Evolutionary conservation across 306 rosid species (phyloP).

Genomic region (Coriaria nepalensis): DNA sequence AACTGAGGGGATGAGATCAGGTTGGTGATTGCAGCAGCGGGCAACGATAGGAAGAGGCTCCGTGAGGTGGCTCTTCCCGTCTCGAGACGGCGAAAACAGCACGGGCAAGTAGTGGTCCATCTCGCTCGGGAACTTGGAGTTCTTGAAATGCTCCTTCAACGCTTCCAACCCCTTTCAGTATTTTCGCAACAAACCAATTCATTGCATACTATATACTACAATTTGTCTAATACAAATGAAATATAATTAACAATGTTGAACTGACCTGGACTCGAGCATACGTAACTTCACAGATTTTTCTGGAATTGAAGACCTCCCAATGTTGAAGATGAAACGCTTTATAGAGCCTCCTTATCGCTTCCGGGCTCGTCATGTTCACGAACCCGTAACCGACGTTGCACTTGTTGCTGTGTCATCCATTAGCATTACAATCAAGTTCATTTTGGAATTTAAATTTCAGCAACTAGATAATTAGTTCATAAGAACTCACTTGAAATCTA

Average conservation of each 20-base stretch:
- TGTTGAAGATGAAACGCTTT: slow-evolving; percentile 80
- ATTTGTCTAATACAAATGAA: background rate
- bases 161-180: slow-evolving; percentile 71
- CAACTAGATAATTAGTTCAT: background rate
- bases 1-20: background rate
- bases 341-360: slow-evolving; percentile 65
- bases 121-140: slow-evolving; percentile 91
- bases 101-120: slow-evolving; percentile 73
- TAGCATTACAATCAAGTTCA: background rate
- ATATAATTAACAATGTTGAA: background rate
- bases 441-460: background rate
- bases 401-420: slow-evolving; percentile 43
- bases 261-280: slow-evolving; percentile 84
- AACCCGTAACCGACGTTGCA: slow-evolving; percentile 98
- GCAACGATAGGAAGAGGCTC: slow-evolving; percentile 58
- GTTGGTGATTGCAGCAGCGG: background rate
- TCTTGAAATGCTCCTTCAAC: slow-evolving; percentile 86
- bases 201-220: background rate
- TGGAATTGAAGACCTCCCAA: slow-evolving; percentile 94
- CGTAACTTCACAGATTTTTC: slow-evolving; percentile 80
- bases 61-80: slow-evolving; percentile 48
- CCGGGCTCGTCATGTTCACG: slow-evolving; percentile 87
- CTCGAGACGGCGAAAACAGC: slow-evolving; percentile 71
- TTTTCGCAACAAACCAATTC: background rate
- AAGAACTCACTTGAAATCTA: slow-evolving; percentile 70